Conservation (phyloP, 768 basidiomycete genomes). For the Suillus lakei region DNA sequence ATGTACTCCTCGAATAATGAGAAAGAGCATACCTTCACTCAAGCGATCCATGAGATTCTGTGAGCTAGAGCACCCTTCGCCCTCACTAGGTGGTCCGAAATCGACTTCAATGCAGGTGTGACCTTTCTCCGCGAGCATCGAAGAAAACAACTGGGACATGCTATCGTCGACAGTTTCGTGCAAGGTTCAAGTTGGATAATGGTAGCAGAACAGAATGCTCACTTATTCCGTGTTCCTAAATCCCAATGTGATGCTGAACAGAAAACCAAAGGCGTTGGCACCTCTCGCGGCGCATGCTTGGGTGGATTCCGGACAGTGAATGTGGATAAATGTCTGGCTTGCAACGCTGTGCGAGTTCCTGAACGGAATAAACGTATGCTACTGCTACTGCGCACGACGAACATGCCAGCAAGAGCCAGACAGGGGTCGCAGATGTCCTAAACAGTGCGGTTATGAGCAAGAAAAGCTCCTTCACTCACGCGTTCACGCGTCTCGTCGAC, state of each 20-base stretch:
- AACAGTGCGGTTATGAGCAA: background rate
- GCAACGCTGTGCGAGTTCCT: background rate
- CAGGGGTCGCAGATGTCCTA: background rate
- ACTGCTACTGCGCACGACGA: background rate
- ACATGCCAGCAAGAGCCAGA: background rate
- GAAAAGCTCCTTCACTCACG: background rate
- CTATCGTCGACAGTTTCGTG: conserved; percentile 19
- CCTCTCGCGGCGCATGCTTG: conserved; percentile 46
- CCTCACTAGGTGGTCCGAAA: conserved; percentile 33
- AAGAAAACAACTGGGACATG: conserved; percentile 39
- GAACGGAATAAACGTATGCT: background rate
- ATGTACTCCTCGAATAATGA: background rate
- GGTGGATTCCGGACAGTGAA: conserved; percentile 45
- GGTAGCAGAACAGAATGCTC: conserved; percentile 11
- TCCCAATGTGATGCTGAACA: conserved; percentile 55
- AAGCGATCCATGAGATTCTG: conserved; percentile 43
- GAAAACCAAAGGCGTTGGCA: conserved; percentile 58
- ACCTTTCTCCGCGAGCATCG: conserved; percentile 50
- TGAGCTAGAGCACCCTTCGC: conserved; percentile 6
- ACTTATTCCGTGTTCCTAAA: conserved; percentile 43
- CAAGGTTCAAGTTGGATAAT: background rate
- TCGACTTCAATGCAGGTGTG: conserved; percentile 53
- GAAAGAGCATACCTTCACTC: conserved; percentile 21
- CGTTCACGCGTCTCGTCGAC: background rate
- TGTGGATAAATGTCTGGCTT: conserved; percentile 27